Evolutionary conservation across 345 rosid genomes (phyloP).

Genomic region (Syzygium aqueum): DNA sequence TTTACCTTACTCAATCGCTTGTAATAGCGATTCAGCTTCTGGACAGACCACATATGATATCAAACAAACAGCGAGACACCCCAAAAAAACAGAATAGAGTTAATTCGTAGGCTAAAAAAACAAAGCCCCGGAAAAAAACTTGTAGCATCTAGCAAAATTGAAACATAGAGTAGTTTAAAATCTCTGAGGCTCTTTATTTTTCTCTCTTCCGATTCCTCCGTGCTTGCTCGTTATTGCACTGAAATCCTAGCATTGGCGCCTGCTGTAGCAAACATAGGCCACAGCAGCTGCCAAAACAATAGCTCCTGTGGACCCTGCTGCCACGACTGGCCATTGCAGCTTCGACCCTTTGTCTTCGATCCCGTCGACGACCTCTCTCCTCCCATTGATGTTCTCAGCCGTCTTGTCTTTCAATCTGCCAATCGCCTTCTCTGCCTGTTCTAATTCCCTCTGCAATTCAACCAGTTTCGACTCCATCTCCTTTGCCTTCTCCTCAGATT

Average conservation of each 20-base stretch:
- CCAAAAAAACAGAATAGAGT: conserved; percentile 4
- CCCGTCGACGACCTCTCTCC: conserved; percentile 1
- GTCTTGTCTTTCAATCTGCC: conserved; percentile 30
- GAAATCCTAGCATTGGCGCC: conserved; percentile 24
- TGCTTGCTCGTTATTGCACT: neutral
- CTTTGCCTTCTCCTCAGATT: conserved; percentile 17
- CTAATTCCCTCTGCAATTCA: conserved; percentile 32
- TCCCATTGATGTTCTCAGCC: conserved; percentile 24
- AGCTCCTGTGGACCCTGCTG: conserved; percentile 39
- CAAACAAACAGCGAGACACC: conserved; percentile 18
- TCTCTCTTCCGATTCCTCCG: neutral
- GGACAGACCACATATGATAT: neutral
- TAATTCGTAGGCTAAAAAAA: conserved; percentile 15
- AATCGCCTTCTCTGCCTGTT: conserved; percentile 24
- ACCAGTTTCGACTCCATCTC: conserved; percentile 22
- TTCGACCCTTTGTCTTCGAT: conserved; percentile 8
- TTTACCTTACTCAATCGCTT: neutral
- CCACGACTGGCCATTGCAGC: conserved; percentile 38
- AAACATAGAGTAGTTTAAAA: neutral
- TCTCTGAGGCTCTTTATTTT: neutral
- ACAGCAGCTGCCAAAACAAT: conserved; percentile 36
- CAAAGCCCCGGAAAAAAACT: conserved; percentile 14
- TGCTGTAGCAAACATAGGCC: conserved; percentile 33
- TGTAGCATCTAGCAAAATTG: conserved; percentile 24
- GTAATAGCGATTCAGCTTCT: neutral